A percentile compares a stretch with the other conserved stretches of the same genome.
Conservation (phyloP, 2,329 filamentous ascomycete species). For the Xylaria polymorpha region DNA sequence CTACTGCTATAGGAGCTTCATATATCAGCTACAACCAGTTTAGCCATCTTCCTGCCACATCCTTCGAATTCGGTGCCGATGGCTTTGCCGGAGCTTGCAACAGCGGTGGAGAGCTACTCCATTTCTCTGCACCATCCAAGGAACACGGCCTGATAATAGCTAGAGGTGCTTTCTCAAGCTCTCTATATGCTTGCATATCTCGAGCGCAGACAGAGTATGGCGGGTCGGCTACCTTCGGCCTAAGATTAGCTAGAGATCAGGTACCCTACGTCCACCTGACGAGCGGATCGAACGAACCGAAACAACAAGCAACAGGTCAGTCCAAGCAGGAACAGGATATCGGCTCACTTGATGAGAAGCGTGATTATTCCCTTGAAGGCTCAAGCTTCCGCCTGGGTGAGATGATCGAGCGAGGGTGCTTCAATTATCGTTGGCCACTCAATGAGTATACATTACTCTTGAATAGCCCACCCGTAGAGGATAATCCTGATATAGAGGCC, state of each 20-base stretch:
- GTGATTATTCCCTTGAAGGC: background rate
- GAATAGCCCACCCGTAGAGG: background rate
- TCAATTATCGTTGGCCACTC: slow-evolving; percentile 34
- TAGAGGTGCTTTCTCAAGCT: slow-evolving; percentile 31
- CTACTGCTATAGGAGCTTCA: slow-evolving; percentile 24
- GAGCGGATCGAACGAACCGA: background rate
- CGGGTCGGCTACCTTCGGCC: background rate
- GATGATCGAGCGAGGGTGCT: slow-evolving; percentile 33
- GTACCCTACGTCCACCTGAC: background rate
- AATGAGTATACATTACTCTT: slow-evolving; percentile 27
- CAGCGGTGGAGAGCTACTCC: slow-evolving; percentile 35
- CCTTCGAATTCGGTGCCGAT: slow-evolving; percentile 38
- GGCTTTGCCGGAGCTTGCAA: slow-evolving; percentile 37
- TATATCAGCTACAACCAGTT: slow-evolving; percentile 38
- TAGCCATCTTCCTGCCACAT: slow-evolving; percentile 27
- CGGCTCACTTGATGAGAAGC: background rate
- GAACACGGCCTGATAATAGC: slow-evolving; percentile 34
- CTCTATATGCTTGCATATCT: slow-evolving; percentile 33
- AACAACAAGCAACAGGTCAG: background rate
- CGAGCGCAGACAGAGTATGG: slow-evolving; percentile 1
- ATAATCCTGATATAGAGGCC: background rate
- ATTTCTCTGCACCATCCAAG: slow-evolving; percentile 32
- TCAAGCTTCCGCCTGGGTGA: slow-evolving; percentile 31
- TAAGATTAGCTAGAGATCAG: background rate
- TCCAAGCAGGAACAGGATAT: background rate